A percentile compares a stretch with the other conserved stretches of the same genome.
Conservation (phyloP, 1,284 basidiomycete genomes). For the Ganoderma leucocontextum region DNA sequence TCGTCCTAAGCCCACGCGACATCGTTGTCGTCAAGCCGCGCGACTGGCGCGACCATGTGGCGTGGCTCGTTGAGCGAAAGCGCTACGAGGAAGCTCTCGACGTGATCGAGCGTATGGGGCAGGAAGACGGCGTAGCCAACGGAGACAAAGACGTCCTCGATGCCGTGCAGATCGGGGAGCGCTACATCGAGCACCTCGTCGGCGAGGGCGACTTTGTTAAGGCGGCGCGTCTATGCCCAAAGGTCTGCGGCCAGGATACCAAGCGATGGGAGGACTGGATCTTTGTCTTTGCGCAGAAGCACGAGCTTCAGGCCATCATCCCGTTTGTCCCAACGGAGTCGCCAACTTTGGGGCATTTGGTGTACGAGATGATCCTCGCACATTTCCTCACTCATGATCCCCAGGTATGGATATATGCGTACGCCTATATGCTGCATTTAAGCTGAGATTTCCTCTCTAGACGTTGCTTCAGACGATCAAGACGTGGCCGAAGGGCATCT, state of each 20-base stretch:
- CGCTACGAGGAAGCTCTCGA: slow-evolving; percentile 91
- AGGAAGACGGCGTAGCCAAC: slow-evolving; percentile 41
- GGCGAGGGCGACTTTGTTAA: slow-evolving; percentile 77
- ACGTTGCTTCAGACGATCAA: slow-evolving; percentile 82
- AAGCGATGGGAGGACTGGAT: slow-evolving; percentile 96
- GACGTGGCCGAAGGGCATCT: slow-evolving; percentile 92
- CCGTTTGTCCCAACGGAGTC: slow-evolving; percentile 87
- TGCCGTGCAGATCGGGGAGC: slow-evolving; percentile 81
- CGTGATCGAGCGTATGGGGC: slow-evolving; percentile 72
- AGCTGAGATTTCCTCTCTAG: slow-evolving; percentile 47
- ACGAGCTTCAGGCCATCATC: slow-evolving; percentile 87
- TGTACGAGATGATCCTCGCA: slow-evolving; percentile 96
- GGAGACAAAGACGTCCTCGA: slow-evolving; percentile 57
- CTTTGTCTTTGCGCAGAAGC: slow-evolving; percentile 88
- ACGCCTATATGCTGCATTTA: not conserved
- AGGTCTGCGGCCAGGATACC: slow-evolving; percentile 83
- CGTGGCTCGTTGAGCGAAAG: slow-evolving; percentile 90
- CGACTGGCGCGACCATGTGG: slow-evolving; percentile 90
- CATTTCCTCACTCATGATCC: slow-evolving; percentile 86
- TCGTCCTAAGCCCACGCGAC: slow-evolving; percentile 88
- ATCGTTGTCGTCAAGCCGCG: slow-evolving; percentile 87
- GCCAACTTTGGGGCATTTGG: slow-evolving; percentile 83
- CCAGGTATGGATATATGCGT: slow-evolving; percentile 51
- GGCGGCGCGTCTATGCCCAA: slow-evolving; percentile 88
- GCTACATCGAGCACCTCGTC: slow-evolving; percentile 85